Conservation (phyloP, 352 stramenopile genomes). For the Pythium brachiatum region DNA sequence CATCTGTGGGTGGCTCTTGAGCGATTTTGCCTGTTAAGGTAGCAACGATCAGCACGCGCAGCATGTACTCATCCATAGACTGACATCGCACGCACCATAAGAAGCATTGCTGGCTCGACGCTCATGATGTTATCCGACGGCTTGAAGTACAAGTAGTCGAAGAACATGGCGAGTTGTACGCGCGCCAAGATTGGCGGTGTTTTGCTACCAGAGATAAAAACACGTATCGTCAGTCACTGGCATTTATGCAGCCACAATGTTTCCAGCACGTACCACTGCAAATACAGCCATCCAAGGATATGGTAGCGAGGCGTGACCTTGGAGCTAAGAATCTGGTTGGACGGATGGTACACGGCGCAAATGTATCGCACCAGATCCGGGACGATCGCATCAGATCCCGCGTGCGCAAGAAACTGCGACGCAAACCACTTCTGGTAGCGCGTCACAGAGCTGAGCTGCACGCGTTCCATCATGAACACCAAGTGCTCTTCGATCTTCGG, state of each 20-base stretch:
- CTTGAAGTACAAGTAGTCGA: constrained; percentile 87
- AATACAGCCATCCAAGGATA: constrained; percentile 83
- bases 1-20: constrained; percentile 82
- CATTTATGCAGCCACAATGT: neutral
- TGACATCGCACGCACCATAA: constrained; percentile 61
- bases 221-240: constrained; percentile 1
- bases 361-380: constrained; percentile 83
- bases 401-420: constrained; percentile 66
- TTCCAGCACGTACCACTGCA: constrained; percentile 55
- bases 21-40: constrained; percentile 65
- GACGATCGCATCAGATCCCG: constrained; percentile 69
- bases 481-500: constrained; percentile 86
- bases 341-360: constrained; percentile 80
- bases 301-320: constrained; percentile 87
- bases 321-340: constrained; percentile 74
- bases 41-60: neutral
- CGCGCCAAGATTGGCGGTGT: constrained; percentile 62
- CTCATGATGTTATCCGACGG: constrained; percentile 79
- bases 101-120: constrained; percentile 76
- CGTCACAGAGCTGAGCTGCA: constrained; percentile 71
- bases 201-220: constrained; percentile 43
- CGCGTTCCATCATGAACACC: constrained; percentile 85
- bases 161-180: constrained; percentile 85
- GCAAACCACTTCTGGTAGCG: constrained; percentile 89
- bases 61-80: neutral